Base-by-base conservation (phyloP, 768 basidiomycete genomes). In the Sarcomyxa edulis region DNA sequence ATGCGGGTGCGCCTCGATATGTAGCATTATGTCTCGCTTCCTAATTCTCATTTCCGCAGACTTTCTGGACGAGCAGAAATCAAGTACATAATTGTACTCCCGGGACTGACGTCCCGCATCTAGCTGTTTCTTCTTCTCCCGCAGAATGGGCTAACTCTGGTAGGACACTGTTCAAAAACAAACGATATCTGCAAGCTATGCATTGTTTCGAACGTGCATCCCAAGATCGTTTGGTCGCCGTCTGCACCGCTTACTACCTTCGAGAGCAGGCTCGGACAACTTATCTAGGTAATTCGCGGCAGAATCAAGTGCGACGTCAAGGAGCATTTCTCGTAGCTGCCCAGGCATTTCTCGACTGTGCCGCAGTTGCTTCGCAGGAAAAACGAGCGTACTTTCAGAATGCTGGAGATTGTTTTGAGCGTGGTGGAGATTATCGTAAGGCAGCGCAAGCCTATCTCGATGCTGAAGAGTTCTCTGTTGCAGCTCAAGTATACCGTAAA, bases 181-280 rank as follows among this genome's bases (percentile, higher is more conserved):
- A 68, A 25, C 60, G 63, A 26, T 82, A 72, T 44, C 48, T 61
- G 3, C 74, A 81, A 43, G 76, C 81, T 0, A 68, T 65, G 60
- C 63, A 73, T 33, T 74, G 74, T 40, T 80, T 69, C 30, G 64
- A 68, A 32, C 65, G 70, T 3, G 81, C 81, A 1, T 55, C 44
- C 2, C 49, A 62, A 32, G 54, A 44, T 0, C 64, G 64, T 11
- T 65, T 79, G 53, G 66, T 56, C 11, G 62, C 54, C 2, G 64
- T 78, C 7, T 66, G 78, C 2, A 44, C 69, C 6, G 74, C 81
- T 0, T 81, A 76, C 46, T 62, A 68, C 36, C 63, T 79, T 5
- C 69, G 77, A 39, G 69, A 76, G 44, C 52, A 65, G 19, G 81
- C 81, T 7, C 59, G 66, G 2, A 54, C 60, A 32, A 46, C 60